Evolutionary conservation across 306 rosid genomes (phyloP).

Genomic region (Rosa persica): DNA sequence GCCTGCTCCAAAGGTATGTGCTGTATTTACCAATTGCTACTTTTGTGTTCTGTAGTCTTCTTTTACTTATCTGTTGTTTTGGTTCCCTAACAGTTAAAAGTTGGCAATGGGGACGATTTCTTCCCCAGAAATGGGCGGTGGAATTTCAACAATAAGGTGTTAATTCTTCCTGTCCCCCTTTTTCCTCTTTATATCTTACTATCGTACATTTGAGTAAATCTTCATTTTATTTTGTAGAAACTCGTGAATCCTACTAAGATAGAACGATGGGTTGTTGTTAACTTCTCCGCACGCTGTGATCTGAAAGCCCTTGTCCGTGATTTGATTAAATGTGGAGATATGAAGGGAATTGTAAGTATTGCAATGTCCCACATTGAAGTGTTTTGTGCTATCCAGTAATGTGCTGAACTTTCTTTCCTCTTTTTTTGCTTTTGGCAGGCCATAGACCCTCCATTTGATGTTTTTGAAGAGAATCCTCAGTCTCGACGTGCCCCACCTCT

Average conservation of each 20-base stretch:
- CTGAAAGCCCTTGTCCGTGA: slow-evolving; percentile 51
- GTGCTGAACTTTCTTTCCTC: not conserved
- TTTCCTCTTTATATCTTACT: not conserved
- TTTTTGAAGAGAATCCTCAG: slow-evolving; percentile 60
- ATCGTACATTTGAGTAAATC: not conserved
- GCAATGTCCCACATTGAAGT: not conserved
- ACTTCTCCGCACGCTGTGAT: slow-evolving; percentile 89
- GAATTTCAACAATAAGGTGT: slow-evolving; percentile 89
- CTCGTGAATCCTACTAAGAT: slow-evolving; percentile 56
- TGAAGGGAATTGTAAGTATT: slow-evolving; percentile 85
- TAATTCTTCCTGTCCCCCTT: not conserved
- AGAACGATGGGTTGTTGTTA: slow-evolving; percentile 73
- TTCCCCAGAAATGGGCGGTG: slow-evolving; percentile 87
- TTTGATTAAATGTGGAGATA: slow-evolving; percentile 60
- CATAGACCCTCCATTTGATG: slow-evolving; percentile 52
- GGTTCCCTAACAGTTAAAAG: slow-evolving; percentile 52
- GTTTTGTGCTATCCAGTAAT: not conserved
- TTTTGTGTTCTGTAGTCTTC: not conserved
- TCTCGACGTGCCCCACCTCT: slow-evolving; percentile 71
- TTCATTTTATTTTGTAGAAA: slow-evolving; percentile 45
- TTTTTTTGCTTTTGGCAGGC: slow-evolving; percentile 33
- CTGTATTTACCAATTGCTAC: not conserved
- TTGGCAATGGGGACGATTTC: slow-evolving; percentile 82
- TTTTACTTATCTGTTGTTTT: not conserved
- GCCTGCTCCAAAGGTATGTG: slow-evolving; percentile 77